Evolutionary conservation across 1,284 basidiomycete genomes (phyloP), one percentile per base, ranked within the genome.

Genomic region (Apiotrichum veenhuisii): DNA sequence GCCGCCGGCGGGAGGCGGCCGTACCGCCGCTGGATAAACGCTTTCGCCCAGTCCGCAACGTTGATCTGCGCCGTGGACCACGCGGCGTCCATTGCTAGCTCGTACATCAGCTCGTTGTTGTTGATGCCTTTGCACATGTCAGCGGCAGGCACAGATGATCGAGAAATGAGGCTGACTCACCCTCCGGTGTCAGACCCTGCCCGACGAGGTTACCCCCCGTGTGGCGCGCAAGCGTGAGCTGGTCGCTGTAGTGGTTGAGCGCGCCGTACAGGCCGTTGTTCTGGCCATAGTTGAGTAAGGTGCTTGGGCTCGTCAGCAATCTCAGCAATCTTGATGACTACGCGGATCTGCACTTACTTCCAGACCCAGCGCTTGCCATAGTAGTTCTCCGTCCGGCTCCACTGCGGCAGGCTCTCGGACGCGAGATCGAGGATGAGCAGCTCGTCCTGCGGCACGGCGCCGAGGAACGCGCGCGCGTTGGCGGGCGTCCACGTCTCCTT

Each of bases 361-460:
- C 79, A 80, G 27, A 80, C 61, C 79, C 79, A 80, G n/a, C 69
- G 63, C 50, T 78, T 78, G 27, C 79, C 79, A 46, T 71, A 78
- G 65, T 80, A 81, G 2, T 68, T 73, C 48, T 64, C 59, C 26
- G 78, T 73, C 36, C 78, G 72, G 63, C 78, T 70, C 78, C 79
- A 81, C 58, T 78, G 78, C 23, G 79, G 79, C 33, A 71, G 65
- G 0, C 75, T 74, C 63, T 80, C 79, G 47, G 72, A 74, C 40
- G 78, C 80, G 11, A 81, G 67, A 59, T 80, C 79, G n/a, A 80
- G 72, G 41, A 80, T 72, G 59, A 80, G 73, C 73, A 49, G 2
- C 3, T 20, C 38, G 34, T 52, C 36, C 38, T 48, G 36, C 5
- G 42, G 26, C 25, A 27, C 18, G 4, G 12, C 36, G 20, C 37